Evolutionary conservation across 2,329 filamentous ascomycete genomes (phyloP).

Genomic region (Tolypocladium tropicale): DNA sequence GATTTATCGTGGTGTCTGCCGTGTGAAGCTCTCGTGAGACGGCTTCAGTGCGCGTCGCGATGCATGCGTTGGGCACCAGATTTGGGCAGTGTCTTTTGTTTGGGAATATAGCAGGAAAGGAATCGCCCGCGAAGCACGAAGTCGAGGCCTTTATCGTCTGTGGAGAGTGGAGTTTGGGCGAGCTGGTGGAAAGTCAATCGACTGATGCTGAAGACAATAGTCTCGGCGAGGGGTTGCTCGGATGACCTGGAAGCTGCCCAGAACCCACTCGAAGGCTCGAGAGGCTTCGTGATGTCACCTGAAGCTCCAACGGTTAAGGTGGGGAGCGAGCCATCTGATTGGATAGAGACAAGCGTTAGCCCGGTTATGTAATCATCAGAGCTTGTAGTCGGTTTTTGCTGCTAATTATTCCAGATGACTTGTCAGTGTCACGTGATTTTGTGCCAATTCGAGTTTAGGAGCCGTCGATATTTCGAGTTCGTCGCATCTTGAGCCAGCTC

Average conservation of each 20-base stretch:
- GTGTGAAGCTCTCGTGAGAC: neutral
- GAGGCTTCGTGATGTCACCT: slow-evolving; percentile 24
- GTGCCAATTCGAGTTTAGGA: slow-evolving; percentile 1
- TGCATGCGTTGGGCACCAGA: slow-evolving; percentile 1
- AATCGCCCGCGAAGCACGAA: neutral
- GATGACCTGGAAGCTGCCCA: slow-evolving; percentile 12
- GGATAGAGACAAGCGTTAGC: slow-evolving; percentile 12
- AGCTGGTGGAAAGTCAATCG: neutral
- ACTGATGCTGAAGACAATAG: neutral
- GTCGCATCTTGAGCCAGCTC: slow-evolving; percentile 1
- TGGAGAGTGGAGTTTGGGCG: neutral
- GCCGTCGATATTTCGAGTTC: slow-evolving; percentile 8
- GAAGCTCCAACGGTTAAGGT: slow-evolving; percentile 6
- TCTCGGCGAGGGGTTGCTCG: slow-evolving; percentile 6
- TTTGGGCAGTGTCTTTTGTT: neutral
- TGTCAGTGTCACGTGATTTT: slow-evolving; percentile 13
- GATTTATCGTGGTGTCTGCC: neutral
- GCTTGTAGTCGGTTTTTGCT: too few species aligned
- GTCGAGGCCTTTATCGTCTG: neutral
- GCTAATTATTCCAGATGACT: too few species aligned
- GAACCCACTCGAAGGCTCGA: slow-evolving; percentile 21
- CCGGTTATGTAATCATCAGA: slow-evolving; percentile 1
- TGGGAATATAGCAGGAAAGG: neutral
- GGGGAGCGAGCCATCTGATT: slow-evolving; percentile 13
- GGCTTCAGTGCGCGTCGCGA: neutral